phyloP scores from a whole-genome alignment of 805 yeast species.

The Ogataea neopini region DNA sequence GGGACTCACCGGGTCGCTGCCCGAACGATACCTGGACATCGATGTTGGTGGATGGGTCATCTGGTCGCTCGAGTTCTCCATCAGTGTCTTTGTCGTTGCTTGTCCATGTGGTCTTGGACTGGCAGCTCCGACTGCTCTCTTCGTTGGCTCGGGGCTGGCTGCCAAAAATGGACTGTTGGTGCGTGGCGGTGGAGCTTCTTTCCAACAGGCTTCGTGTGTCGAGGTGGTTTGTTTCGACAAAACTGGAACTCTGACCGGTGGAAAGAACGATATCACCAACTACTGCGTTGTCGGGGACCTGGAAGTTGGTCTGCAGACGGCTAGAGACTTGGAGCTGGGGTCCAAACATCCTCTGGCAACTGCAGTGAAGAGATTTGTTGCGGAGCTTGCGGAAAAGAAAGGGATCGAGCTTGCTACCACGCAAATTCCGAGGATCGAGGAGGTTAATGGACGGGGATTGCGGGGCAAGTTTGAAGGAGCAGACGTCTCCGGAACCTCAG shows the following conservation, averaged over 20 bases:
- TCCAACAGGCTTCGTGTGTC: slow-evolving; percentile 70
- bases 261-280: slow-evolving; percentile 58
- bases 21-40: slow-evolving; percentile 55
- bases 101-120: slow-evolving; percentile 86
- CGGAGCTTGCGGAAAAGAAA: slow-evolving; percentile 16
- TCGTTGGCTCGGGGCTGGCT: slow-evolving; percentile 77
- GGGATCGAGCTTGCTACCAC: slow-evolving; percentile 30
- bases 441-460: slow-evolving; percentile 62
- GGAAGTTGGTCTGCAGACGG: slow-evolving; percentile 44
- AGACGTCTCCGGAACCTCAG: slow-evolving; percentile 16
- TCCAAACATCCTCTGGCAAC: slow-evolving; percentile 71
- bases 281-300: slow-evolving; percentile 34
- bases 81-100: slow-evolving; percentile 79
- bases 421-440: slow-evolving; percentile 49
- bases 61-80: slow-evolving; percentile 77
- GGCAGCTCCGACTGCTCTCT: slow-evolving; percentile 83
- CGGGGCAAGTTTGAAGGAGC: slow-evolving; percentile 40
- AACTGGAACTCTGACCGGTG: slow-evolving; percentile 73
- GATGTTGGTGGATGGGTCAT: slow-evolving; percentile 74
- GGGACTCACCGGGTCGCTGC: slow-evolving; percentile 56
- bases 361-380: slow-evolving; percentile 51
- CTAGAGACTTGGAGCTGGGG: slow-evolving; percentile 59
- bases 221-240: slow-evolving; percentile 74
- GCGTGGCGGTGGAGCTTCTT: slow-evolving; percentile 80
- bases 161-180: slow-evolving; percentile 76